Base-by-base conservation (phyloP, 805 yeast species). In the Cyberlindnera meyerae region DNA sequence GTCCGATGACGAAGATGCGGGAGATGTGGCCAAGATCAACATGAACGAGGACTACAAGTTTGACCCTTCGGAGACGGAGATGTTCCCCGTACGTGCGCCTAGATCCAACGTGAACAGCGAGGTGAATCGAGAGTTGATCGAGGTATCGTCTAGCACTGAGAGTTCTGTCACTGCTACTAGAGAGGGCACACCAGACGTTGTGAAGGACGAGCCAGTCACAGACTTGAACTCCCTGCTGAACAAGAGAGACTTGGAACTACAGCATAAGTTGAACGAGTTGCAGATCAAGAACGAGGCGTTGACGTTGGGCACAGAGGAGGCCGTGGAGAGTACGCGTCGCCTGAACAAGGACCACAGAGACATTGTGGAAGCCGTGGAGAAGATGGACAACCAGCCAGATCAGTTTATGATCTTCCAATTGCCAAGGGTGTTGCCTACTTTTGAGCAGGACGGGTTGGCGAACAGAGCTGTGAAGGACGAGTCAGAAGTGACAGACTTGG, bases 11-110 rank as follows among this genome's bases (percentile, higher is more conserved):
- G 74, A 70, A 7, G 65, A 61, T 11, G 70, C 69, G 8, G 65
- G 60, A 11, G 70, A 64, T 29, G 14, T 43, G 13, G 61, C 75
- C 4, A 72, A 62, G 49, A 77, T 80, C 44, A 73, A 81, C 57
- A 78, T 82, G 83, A 77, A 76, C 37, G 70, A 71, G 49, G 80
- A 72, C 33, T 77, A 76, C 44, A 62, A 61, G 20, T 68, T 73
- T 25, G 29, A 49, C 3, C n/a, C 64, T 18, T 65, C 61, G n/a
- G 80, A 75, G 37, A 67, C 77, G 0, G 70, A 65, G 14, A 56
- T 80, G 22, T 80, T 82, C 63, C 90, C 90, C 1, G 79, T 82
- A 5, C 71, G 88, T 48, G 85, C 90, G 1, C 66, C 66, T 8
- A 69, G 87, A 58, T 61, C 65, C 9, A 52, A 51, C 22, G 66